Evolutionary conservation across 768 basidiomycete genomes (phyloP), one percentile per base, ranked within the genome.

Genomic region (Phanerodontia chrysosporium): DNA sequence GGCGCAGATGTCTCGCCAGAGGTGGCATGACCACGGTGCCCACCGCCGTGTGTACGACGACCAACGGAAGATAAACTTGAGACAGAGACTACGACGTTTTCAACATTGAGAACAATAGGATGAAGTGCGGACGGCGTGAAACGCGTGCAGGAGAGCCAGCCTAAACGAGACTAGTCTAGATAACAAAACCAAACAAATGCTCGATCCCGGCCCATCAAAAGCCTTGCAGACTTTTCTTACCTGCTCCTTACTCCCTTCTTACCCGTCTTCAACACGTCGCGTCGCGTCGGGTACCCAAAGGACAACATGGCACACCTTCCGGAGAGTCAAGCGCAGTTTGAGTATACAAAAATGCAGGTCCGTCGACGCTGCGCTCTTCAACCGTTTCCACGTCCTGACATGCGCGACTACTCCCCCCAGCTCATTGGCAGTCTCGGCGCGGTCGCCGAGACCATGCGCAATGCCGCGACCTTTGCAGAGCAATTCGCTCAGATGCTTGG

Each of bases 391-490:
- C 25, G 8, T 55, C 51, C 51, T 28, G 51, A 29, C 32, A 39
- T 48, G 52, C 42, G 22, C 36, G 42, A 32, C 45, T 8, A 42
- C 39, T 4, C 16, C 18, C 39, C 12, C 45, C 21, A 89, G 87
- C 79, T 89, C 70, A 77, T 80, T 32, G 69, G 73, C 29, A 79
- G 80, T 65, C 76, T 90, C 63, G 70, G 68, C 61, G 74, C 76
- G 24, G 81, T 89, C 58, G 86, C 88, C 39, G 79, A 81, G 49
- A 73, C 81, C 36, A 79, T 92, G 82, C 83, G 84, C 60, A 78
- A 81, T 59, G 84, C 82, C 54, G 85, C 86, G 3, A 74, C 74
- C 51, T 67, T 84, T 45, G 83, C 84, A 16, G 88, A 90, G 44
- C 70, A 78, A 28, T 87, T 86, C 65, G 80, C 83, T 10, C 77